Evolutionary conservation across 129 eudicot species (phyloP).

Genomic region (Centrapalus pauciflorus): DNA sequence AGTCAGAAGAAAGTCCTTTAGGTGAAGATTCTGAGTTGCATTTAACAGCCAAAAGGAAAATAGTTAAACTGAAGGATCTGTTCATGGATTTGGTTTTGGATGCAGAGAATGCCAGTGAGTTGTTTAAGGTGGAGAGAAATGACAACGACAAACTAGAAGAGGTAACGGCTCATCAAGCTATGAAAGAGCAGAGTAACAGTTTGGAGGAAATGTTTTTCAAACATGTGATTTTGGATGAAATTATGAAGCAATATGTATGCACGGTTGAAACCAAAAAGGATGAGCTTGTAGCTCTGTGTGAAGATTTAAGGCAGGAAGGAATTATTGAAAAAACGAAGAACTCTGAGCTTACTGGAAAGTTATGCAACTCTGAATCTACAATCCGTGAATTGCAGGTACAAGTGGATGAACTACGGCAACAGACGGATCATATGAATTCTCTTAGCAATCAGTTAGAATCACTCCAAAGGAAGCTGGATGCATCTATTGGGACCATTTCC

Average conservation of each 20-base stretch:
- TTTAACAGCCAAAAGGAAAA: constrained; percentile 22
- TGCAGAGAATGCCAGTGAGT: constrained; percentile 38
- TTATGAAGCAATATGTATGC: constrained; percentile 46
- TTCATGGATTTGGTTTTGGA: constrained; percentile 31
- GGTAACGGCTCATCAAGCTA: constrained; percentile 33
- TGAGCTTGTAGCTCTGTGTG: constrained; percentile 47
- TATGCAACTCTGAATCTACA: constrained; percentile 39
- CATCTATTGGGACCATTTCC: constrained; percentile 16
- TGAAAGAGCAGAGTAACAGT: constrained; percentile 33
- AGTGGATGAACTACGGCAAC: constrained; percentile 40
- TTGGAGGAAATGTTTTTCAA: constrained; percentile 55
- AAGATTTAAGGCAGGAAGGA: constrained; percentile 41
- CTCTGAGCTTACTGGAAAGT: constrained; percentile 42
- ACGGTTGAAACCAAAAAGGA: constrained; percentile 43
- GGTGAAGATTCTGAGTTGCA: constrained; percentile 38
- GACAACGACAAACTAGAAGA: constrained; percentile 29
- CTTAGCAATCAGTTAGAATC: constrained; percentile 29
- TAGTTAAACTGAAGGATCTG: constrained; percentile 25
- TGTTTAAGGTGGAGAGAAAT: constrained; percentile 30
- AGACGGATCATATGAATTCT: constrained; percentile 32
- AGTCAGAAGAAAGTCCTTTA: constrained; percentile 20
- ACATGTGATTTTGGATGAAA: constrained; percentile 63
- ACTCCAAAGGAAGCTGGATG: constrained; percentile 50
- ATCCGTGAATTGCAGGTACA: constrained; percentile 43
- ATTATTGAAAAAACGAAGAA: constrained; percentile 38